Percentiles rank a stretch among this genome's conserved stretches.
Evolutionary conservation across 2,329 filamentous ascomycete species (phyloP).

Genomic region (Coniochaeta hoffmannii): DNA sequence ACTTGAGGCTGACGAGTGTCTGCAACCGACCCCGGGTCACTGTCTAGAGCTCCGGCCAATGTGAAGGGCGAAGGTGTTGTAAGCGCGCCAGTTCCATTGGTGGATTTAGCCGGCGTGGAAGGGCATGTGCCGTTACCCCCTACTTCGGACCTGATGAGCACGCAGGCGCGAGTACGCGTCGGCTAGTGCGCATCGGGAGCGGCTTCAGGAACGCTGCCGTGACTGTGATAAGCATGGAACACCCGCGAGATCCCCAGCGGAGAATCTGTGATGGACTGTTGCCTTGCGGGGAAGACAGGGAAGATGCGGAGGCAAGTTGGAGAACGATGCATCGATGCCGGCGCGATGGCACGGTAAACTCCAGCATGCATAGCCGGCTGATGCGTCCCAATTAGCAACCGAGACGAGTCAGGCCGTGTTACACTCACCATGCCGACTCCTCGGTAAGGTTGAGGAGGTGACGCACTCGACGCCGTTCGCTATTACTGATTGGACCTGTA

Average conservation of each 20-base stretch:
- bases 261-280: neutral
- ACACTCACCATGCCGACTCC: neutral
- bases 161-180: too few relatives aligned
- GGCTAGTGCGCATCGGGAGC: neutral
- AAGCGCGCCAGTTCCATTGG: neutral
- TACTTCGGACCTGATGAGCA: too few relatives aligned
- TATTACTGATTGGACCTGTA: neutral
- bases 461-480: neutral
- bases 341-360: neutral
- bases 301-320: too few relatives aligned
- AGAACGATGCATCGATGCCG: neutral
- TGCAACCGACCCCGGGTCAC: too few relatives aligned
- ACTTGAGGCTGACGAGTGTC: too few relatives aligned
- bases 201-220: neutral
- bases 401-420: neutral
- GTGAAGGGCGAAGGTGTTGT: neutral
- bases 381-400: constrained; percentile 1
- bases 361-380: neutral
- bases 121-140: neutral
- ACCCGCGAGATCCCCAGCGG: neutral
- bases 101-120: neutral
- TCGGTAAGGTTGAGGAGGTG: neutral
- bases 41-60: too few relatives aligned
- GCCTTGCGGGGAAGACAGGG: neutral
- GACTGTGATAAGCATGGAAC: neutral